Base-by-base conservation (phyloP, 176 grass and related monocot species). In the Aegilops sharonensis region DNA sequence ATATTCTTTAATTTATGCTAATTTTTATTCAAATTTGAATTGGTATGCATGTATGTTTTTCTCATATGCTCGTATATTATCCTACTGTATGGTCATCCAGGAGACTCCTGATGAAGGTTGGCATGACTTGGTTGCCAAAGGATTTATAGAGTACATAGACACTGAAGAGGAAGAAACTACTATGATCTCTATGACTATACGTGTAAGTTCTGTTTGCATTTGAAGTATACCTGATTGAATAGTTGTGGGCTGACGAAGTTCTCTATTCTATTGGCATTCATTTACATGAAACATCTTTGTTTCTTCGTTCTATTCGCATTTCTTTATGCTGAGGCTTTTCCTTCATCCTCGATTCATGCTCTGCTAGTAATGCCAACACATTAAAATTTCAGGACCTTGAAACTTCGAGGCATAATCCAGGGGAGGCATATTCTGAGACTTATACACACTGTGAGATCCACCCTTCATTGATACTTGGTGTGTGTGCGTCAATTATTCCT, bases 361-460 rank as follows among this genome's bases (percentile, higher is more conserved):
- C 84, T 86, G 70, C 42, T 66, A 78, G 34, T 89, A 62, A 85
- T 64, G 18, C 23, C 14, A 81, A 84, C 21, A 31, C 85, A 56
- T 56, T 56, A 56, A 86, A 70, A 78, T 80, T 89, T 88, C 92
- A 99, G 97, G 97, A 99, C 29, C 90, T 99, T 78, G 21, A 86
- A 52, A 92, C 73, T 88, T 87, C 92, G 18, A 95, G 97, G 67
- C 65, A 88, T 9, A 95, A 90, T 61, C 93, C 96, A 67, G 86
- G 80, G 60, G 94, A 98, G 11, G 94, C 97, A 4, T 92, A 98
- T 74, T 89, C 88, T 80, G 92, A 90, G 39, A 96, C 89, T 78
- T 95, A 96, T 61, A 99, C 97, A 1, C 97, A 99, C 84, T 99
- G 97, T 83, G 97, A 99, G 87, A 96, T 99, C 63, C 97, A 99